Conservation (phyloP, 441 rosid species). For the Kokia cookei region DNA sequence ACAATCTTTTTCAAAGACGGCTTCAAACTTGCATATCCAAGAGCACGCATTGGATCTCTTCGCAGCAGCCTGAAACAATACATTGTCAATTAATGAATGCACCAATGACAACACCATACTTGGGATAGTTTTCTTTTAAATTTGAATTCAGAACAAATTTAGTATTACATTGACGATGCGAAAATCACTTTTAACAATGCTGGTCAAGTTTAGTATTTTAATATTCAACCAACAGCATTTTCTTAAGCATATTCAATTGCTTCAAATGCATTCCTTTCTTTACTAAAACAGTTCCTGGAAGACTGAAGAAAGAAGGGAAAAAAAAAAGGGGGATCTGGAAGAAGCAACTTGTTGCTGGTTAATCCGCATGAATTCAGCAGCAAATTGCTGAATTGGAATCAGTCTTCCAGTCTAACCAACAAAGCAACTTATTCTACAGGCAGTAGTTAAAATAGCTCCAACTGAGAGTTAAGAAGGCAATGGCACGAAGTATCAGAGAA, state of each 20-base stretch:
- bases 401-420: slow-evolving; percentile 1
- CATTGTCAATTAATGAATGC: neutral
- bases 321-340: neutral
- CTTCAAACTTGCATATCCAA: slow-evolving; percentile 69
- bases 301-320: neutral
- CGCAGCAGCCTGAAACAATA: slow-evolving; percentile 69
- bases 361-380: neutral
- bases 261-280: neutral
- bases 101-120: neutral
- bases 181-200: neutral
- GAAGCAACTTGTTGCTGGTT: neutral
- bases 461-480: neutral
- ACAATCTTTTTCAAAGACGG: slow-evolving; percentile 77
- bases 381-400: slow-evolving; percentile 2
- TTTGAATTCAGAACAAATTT: neutral
- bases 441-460: neutral
- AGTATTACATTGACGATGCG: slow-evolving; percentile 2
- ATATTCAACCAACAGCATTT: neutral
- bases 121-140: neutral
- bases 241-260: neutral
- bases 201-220: slow-evolving; percentile 2
- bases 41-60: slow-evolving; percentile 99
- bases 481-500: slow-evolving; percentile 10
- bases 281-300: neutral
- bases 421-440: neutral